Conservation (phyloP, 179 eudicot species). For the Gypsophila paniculata region DNA sequence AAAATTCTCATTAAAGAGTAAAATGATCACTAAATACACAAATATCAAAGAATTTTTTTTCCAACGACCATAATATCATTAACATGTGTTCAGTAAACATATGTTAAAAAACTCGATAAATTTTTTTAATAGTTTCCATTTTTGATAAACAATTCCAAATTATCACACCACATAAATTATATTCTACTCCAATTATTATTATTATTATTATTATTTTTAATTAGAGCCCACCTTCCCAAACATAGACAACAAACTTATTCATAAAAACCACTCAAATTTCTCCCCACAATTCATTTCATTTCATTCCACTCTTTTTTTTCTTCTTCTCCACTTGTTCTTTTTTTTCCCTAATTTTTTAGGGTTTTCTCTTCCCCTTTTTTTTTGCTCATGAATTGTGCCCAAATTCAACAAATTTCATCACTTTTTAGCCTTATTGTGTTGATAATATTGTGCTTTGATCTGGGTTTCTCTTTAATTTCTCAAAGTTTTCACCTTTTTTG, state of each 20-base stretch:
- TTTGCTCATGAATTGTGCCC: constrained; percentile 48
- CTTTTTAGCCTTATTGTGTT: constrained; percentile 16
- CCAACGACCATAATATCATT: too few species aligned
- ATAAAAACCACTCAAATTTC: constrained; percentile 14
- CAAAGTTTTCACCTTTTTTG: constrained; percentile 32
- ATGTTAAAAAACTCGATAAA: too few species aligned
- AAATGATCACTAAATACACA: too few species aligned
- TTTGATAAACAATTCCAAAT: too few species aligned
- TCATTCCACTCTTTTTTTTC: background rate
- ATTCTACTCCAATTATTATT: background rate
- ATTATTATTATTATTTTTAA: too few species aligned
- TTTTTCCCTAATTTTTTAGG: constrained; percentile 53
- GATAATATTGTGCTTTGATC: constrained; percentile 40
- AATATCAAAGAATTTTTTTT: too few species aligned
- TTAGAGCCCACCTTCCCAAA: constrained; percentile 3
- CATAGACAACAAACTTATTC: background rate
- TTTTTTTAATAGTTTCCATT: too few species aligned
- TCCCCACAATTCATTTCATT: background rate
- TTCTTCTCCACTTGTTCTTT: constrained; percentile 11
- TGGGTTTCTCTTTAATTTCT: constrained; percentile 34
- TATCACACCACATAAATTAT: too few species aligned
- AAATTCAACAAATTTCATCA: background rate
- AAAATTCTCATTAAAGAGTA: too few species aligned
- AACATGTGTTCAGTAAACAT: too few species aligned
- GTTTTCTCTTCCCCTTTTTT: constrained; percentile 30